Base-by-base conservation (phyloP, 78 protist genomes). In the Dictyostelium intermedium region DNA sequence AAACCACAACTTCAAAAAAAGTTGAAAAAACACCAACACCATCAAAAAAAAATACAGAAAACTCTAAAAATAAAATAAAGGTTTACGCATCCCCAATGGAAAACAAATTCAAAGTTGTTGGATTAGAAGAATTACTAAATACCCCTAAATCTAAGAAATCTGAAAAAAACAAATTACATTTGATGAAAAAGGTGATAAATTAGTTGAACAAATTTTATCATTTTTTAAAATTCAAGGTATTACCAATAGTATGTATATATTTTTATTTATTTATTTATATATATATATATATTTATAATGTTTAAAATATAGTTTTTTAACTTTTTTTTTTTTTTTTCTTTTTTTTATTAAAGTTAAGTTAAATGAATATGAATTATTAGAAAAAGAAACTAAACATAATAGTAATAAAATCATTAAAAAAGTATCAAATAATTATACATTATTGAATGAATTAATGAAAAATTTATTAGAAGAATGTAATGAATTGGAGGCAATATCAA, bases 291-390 rank as follows among this genome's bases (percentile, higher is more conserved):
- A n/a, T n/a, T n/a, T n/a, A n/a, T n/a, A 39, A 39, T 4, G 2
- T 39, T 39, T 5, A 39, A 39, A 39, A 39, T 39, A 2, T 39
- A 39, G 4, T 4, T 39, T 39, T 39, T 39, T 5, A 39, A 39
- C 4, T 39, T 39, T 4, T 5, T 39, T 39, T 39, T 39, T 39
- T 39, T 56, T 16, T 50, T 56, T 16, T 10, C 11, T 70, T 30
- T 30, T 70, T 16, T 11, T 30, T 70, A 14, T 30, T 70, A 14
- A 8, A 70, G 79, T 72, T 18, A 72, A 72, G 16, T 72, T 72
- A 72, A 77, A 77, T 77, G 82, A 77, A 77, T 77, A 39, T 41
- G 79, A 72, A 72, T 30, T 30, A 72, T 72, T 72, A 72, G 79
- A 72, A 77, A 41, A 77, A 39, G 63, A 77, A 77, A 43, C 41